A percentile compares a stretch with the other conserved stretches of the same genome.
Evolutionary conservation across 75 land plant species (phyloP).

Genomic region (Pinus tabuliformis): DNA sequence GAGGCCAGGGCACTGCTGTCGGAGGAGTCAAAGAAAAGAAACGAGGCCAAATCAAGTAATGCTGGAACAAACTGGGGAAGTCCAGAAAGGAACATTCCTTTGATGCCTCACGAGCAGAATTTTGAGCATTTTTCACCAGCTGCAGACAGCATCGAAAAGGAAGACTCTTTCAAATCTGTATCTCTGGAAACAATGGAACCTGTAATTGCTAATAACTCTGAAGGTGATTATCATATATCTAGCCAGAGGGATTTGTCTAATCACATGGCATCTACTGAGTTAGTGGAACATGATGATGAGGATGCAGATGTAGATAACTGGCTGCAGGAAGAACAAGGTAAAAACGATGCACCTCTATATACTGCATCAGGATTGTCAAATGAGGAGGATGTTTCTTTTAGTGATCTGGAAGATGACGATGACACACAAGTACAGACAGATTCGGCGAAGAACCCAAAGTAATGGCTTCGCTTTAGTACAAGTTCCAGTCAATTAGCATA

Average conservation of each 20-base stretch:
- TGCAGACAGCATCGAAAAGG: constrained; percentile 6
- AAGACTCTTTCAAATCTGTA: constrained; percentile 8
- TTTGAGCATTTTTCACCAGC: background rate
- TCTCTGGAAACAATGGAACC: constrained; percentile 14
- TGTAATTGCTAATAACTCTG: constrained; percentile 16
- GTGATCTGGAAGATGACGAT: constrained; percentile 94
- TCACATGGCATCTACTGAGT: background rate
- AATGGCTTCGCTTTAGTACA: background rate
- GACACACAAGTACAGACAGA: constrained; percentile 9
- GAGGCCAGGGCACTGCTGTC: constrained; percentile 71
- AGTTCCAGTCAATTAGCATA: background rate
- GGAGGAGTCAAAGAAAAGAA: constrained; percentile 52
- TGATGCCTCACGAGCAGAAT: background rate
- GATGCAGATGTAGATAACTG: constrained; percentile 70
- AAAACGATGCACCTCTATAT: constrained; percentile 10
- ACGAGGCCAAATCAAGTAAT: constrained; percentile 24
- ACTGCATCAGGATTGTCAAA: constrained; percentile 27
- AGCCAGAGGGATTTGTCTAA: constrained; percentile 31
- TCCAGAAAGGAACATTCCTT: background rate
- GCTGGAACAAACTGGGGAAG: constrained; percentile 5
- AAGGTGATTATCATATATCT: constrained; percentile 4
- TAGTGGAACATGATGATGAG: constrained; percentile 15
- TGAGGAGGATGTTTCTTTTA: constrained; percentile 95
- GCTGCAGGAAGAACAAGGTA: constrained; percentile 46
- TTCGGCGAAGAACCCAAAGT: background rate